Conservation (phyloP, 1,284 basidiomycete genomes). For the Ganoderma lingzhi region DNA sequence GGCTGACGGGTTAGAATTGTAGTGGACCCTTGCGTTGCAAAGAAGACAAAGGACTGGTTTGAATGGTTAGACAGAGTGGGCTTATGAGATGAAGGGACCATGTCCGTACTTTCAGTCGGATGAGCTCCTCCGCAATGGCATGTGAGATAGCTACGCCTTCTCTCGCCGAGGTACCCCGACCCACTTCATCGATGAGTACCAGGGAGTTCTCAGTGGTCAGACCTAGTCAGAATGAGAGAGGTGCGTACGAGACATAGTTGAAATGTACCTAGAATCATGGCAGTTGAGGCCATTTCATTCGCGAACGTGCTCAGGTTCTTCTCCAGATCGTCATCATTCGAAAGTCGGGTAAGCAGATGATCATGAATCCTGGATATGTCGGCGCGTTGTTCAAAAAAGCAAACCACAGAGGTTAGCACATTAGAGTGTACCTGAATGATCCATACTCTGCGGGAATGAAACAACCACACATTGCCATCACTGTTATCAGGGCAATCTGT, state of each 20-base stretch:
- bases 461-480: constrained; percentile 91
- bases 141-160: constrained; percentile 93
- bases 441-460: constrained; percentile 94
- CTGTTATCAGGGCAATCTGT: constrained; percentile 83
- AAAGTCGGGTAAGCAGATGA: constrained; percentile 84
- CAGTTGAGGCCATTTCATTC: constrained; percentile 88
- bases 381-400: neutral
- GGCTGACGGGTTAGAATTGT: neutral
- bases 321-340: constrained; percentile 93
- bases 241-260: too few species aligned
- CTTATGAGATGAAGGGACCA: neutral
- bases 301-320: constrained; percentile 92
- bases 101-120: constrained; percentile 69
- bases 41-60: constrained; percentile 84
- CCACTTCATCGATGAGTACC: constrained; percentile 91
- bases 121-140: constrained; percentile 90
- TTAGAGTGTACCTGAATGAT: constrained; percentile 66
- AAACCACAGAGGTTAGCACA: neutral
- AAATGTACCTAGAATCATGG: constrained; percentile 83
- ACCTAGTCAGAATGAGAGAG: constrained; percentile 50
- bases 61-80: neutral
- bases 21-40: constrained; percentile 73
- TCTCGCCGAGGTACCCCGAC: constrained; percentile 85
- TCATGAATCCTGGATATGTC: constrained; percentile 71
- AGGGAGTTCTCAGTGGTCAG: constrained; percentile 80